Conservation (phyloP, 2,329 filamentous ascomycete genomes). For the Elsinoe australis region DNA sequence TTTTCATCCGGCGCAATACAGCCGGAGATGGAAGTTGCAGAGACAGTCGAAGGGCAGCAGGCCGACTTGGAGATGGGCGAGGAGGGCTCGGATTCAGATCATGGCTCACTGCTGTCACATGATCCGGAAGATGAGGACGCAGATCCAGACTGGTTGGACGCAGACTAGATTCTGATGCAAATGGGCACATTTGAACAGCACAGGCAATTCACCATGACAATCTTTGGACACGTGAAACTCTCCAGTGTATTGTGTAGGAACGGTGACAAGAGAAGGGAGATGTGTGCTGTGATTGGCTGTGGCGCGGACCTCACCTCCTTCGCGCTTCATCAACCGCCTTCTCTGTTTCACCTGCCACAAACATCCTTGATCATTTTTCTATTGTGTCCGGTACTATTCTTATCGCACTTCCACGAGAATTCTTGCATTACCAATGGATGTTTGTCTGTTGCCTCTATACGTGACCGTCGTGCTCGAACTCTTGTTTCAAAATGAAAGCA, state of each 20-base stretch:
- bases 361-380: no score
- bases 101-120: constrained; percentile 49
- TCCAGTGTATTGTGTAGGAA: no score
- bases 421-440: not conserved
- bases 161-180: constrained; percentile 23
- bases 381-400: no score
- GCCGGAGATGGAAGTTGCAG: no score
- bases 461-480: no score
- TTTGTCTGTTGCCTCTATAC: not conserved
- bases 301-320: not conserved
- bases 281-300: not conserved
- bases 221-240: no score
- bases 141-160: constrained; percentile 55
- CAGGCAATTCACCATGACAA: no score
- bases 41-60: not conserved
- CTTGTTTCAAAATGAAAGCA: not conserved
- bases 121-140: constrained; percentile 60
- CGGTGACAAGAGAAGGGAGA: no score
- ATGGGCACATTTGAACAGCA: not conserved
- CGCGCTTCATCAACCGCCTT: constrained; percentile 8
- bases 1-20: no score
- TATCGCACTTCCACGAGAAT: not conserved
- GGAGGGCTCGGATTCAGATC: constrained; percentile 28
- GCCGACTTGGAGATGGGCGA: not conserved
- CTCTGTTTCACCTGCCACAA: not conserved